Conservation (phyloP, 371 early-diverging fungal genomes). For the Fennellomyces sp. region DNA sequence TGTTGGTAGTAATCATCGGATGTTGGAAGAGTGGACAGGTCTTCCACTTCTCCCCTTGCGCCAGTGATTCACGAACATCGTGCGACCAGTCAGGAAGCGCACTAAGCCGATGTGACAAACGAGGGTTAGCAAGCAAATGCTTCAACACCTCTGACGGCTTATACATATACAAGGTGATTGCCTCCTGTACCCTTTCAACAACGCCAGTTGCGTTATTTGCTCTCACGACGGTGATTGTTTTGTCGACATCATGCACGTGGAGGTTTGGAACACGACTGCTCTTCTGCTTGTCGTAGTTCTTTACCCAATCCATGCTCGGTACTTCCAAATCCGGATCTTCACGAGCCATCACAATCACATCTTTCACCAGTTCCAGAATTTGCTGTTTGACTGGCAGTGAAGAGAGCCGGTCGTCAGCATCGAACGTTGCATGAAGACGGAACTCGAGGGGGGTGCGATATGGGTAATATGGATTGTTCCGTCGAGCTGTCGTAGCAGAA, state of each 20-base stretch:
- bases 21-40: constrained; percentile 7
- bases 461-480: constrained; percentile 4
- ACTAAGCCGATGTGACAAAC: background rate
- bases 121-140: constrained; percentile 8
- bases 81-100: constrained; percentile 2
- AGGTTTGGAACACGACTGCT: background rate
- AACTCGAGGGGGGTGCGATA: background rate
- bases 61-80: background rate
- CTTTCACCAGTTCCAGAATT: background rate
- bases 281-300: background rate
- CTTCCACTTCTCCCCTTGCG: constrained; percentile 12
- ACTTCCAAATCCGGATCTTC: background rate
- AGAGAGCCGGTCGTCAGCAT: background rate
- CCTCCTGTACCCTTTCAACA: background rate
- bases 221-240: background rate
- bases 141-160: constrained; percentile 1
- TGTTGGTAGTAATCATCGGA: constrained; percentile 3
- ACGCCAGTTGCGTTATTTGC: background rate
- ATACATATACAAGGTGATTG: constrained; percentile 3
- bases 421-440: constrained; percentile 2
- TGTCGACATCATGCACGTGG: background rate
- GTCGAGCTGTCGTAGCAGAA: background rate
- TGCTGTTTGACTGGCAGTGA: constrained; percentile 5
- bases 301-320: background rate
- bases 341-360: background rate